Conservation (phyloP, 2,329 filamentous ascomycete genomes). For the Rutstroemia sp. region DNA sequence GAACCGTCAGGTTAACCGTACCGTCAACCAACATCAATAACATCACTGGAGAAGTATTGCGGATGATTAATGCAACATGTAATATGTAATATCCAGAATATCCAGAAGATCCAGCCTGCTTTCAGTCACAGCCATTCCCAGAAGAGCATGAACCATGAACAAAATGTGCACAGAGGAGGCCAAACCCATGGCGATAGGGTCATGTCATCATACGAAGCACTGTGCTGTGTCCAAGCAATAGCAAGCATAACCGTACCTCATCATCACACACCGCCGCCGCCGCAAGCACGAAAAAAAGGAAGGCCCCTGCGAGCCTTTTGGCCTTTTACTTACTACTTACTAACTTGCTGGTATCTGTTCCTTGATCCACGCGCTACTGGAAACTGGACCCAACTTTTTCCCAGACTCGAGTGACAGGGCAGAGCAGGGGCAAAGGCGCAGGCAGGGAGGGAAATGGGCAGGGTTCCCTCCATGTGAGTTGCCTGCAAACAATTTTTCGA, state of each 20-base stretch:
- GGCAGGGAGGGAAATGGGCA: not conserved
- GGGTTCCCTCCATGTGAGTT: constrained; percentile 12
- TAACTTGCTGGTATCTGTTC: not conserved
- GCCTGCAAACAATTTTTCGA: constrained; percentile 12
- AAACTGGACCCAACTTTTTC: not conserved
- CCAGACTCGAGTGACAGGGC: constrained; percentile 2
- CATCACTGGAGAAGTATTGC: too few relatives aligned
- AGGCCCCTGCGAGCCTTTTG: constrained; percentile 1
- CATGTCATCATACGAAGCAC: not conserved
- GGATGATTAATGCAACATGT: too few relatives aligned
- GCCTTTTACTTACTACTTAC: not conserved
- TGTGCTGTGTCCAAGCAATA: not conserved
- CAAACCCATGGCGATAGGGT: not conserved
- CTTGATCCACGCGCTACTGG: constrained; percentile 4
- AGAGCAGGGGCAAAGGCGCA: not conserved
- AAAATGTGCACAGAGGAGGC: not conserved
- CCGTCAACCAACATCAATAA: too few relatives aligned
- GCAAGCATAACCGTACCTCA: not conserved
- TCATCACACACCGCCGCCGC: constrained; percentile 7
- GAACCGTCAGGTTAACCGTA: too few relatives aligned
- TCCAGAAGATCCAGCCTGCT: not conserved
- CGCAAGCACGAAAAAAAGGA: not conserved
- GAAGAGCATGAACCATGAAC: too few relatives aligned
- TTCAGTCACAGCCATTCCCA: not conserved
- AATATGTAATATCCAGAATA: not conserved